phyloP scores from a whole-genome alignment of 306 rosid genomes.

The Castanea sativa region DNA sequence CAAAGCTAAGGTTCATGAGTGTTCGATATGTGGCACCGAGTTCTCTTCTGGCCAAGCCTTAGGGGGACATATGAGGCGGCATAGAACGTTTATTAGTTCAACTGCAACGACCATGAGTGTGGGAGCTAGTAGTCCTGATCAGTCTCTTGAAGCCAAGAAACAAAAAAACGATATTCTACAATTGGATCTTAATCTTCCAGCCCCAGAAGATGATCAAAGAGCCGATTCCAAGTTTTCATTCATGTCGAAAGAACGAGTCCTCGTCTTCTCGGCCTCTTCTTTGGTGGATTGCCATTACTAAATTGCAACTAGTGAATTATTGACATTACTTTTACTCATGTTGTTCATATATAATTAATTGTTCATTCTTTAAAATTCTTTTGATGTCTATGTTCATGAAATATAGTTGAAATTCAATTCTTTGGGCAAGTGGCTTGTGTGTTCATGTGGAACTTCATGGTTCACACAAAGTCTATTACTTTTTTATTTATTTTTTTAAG shows the following conservation, averaged over 20 bases:
- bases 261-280: constrained; percentile 69
- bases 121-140: constrained; percentile 4
- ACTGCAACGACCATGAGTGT: constrained; percentile 9
- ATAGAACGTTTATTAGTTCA: constrained; percentile 39
- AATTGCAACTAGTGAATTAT: constrained; percentile 14
- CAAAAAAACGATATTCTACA: constrained; percentile 38
- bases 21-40: constrained; percentile 74
- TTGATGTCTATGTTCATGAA: background rate
- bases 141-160: constrained; percentile 31
- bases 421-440: constrained; percentile 13
- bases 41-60: constrained; percentile 92
- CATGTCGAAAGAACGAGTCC: constrained; percentile 43
- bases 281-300: constrained; percentile 79
- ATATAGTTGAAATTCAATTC: constrained; percentile 20
- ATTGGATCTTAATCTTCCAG: constrained; percentile 88
- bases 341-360: constrained; percentile 25
- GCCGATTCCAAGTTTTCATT: constrained; percentile 46
- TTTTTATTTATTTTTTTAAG: background rate
- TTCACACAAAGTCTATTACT: background rate
- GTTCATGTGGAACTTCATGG: constrained; percentile 2
- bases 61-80: constrained; percentile 96
- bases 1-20: constrained; percentile 65
- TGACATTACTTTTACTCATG: constrained; percentile 9
- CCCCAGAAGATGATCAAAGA: constrained; percentile 54
- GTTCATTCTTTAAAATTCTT: constrained; percentile 40